Evolutionary conservation across 208 protist species (phyloP).

Genomic region (Acanthamoeba royreba): DNA sequence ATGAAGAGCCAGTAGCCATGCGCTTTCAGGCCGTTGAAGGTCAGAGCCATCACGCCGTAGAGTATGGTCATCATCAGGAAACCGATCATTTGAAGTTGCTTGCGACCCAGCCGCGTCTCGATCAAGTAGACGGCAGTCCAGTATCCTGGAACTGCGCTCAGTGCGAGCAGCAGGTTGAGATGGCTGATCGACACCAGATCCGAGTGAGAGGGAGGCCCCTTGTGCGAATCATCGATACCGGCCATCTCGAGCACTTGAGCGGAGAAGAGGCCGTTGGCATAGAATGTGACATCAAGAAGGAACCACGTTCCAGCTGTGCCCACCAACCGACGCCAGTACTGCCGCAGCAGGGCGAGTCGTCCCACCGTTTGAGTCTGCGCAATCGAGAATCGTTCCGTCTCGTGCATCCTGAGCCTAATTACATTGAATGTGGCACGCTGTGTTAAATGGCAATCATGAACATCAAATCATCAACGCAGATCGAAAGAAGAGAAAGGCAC

Average conservation of each 20-base stretch:
- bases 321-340: slow-evolving; percentile 42
- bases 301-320: slow-evolving; percentile 79
- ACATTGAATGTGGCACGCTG: background rate
- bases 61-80: slow-evolving; percentile 54
- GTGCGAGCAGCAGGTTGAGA: background rate
- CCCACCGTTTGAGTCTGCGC: background rate
- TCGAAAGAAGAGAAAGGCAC: background rate
- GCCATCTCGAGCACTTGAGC: background rate
- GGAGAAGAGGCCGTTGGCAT: slow-evolving; percentile 75
- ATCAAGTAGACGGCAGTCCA: slow-evolving; percentile 61
- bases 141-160: slow-evolving; percentile 65
- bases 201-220: background rate
- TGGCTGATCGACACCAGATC: background rate
- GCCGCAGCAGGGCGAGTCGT: background rate
- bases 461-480: too few relatives aligned
- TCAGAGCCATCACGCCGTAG: slow-evolving; percentile 47
- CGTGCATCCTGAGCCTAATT: background rate
- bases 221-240: background rate
- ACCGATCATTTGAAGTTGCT: slow-evolving; percentile 60
- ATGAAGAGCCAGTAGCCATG: slow-evolving; percentile 55
- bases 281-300: slow-evolving; percentile 79
- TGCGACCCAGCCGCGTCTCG: slow-evolving; percentile 53
- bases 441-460: background rate
- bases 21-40: background rate
- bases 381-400: background rate